Evolutionary conservation across 345 rosid species (phyloP).

Genomic region (Linum usitatissimum): DNA sequence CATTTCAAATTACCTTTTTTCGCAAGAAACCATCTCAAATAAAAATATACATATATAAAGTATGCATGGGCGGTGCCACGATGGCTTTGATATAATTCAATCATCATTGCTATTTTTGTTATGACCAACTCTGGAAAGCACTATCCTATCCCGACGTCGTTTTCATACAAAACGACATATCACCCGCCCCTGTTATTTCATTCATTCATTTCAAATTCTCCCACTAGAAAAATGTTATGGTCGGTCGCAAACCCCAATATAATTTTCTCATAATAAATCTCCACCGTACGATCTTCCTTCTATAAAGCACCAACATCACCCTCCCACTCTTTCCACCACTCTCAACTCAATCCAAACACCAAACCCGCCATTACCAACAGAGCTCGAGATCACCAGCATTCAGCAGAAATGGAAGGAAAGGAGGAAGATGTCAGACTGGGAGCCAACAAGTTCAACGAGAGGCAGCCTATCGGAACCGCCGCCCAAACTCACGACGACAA

Average conservation of each 20-base stretch:
- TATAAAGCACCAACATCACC: not conserved
- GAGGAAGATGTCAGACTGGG: constrained; percentile 8
- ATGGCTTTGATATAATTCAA: too few relatives aligned
- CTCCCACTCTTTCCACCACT: not conserved
- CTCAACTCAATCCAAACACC: not conserved
- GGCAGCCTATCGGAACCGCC: constrained; percentile 11
- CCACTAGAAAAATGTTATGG: not conserved
- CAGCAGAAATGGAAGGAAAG: constrained; percentile 5
- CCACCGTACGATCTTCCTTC: not conserved
- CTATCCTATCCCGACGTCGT: not conserved
- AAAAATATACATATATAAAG: too few relatives aligned
- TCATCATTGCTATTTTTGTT: too few relatives aligned
- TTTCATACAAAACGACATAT: not conserved
- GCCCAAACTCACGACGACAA: constrained; percentile 9
- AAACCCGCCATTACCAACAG: too few relatives aligned
- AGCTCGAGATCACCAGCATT: not conserved
- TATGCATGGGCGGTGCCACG: too few relatives aligned
- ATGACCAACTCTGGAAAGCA: too few relatives aligned
- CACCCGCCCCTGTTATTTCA: not conserved
- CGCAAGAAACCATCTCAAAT: too few relatives aligned
- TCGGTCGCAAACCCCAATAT: not conserved
- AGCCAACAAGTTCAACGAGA: constrained; percentile 12
- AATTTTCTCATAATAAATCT: not conserved
- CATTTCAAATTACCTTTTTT: too few relatives aligned
- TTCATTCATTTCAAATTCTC: too few relatives aligned